These are phyloP conservation scores for Saccharum officinarum DNA, from an alignment of 176 grass and related monocot species.

Conservation along the genomic window DNA sequence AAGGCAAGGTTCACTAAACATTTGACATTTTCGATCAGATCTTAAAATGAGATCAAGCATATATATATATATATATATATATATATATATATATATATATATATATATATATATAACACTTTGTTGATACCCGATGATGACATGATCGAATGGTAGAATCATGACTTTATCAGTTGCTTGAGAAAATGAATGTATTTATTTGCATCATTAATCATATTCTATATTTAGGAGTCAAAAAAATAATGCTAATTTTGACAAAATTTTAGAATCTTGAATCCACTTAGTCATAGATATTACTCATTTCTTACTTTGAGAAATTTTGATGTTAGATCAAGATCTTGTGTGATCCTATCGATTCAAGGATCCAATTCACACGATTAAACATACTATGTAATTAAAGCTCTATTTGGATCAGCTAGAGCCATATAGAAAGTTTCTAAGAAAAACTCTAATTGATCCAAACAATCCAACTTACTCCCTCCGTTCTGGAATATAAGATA, in stretches of 20 bases:
- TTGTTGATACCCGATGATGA: neutral
- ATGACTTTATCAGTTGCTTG: neutral
- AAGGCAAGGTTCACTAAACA: neutral
- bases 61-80: neutral
- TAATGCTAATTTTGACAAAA: neutral
- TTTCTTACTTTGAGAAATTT: neutral
- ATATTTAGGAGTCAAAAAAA: neutral
- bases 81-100: too few species aligned
- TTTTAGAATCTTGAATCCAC: neutral
- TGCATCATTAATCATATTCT: neutral
- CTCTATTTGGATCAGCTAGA: neutral
- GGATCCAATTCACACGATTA: neutral
- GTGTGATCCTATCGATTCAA: neutral
- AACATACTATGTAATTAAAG: neutral
- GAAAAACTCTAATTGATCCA: neutral
- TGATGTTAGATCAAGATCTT: neutral
- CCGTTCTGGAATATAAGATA: neutral
- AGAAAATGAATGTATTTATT: neutral
- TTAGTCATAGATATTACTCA: neutral
- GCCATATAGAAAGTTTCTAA: neutral
- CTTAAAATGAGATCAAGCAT: neutral
- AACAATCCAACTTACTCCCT: neutral
- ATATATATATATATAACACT: too few species aligned
- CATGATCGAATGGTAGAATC: neutral
- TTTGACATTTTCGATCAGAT: neutral